Conservation (phyloP, 306 rosid species). For the Mimosa bimucronata region DNA sequence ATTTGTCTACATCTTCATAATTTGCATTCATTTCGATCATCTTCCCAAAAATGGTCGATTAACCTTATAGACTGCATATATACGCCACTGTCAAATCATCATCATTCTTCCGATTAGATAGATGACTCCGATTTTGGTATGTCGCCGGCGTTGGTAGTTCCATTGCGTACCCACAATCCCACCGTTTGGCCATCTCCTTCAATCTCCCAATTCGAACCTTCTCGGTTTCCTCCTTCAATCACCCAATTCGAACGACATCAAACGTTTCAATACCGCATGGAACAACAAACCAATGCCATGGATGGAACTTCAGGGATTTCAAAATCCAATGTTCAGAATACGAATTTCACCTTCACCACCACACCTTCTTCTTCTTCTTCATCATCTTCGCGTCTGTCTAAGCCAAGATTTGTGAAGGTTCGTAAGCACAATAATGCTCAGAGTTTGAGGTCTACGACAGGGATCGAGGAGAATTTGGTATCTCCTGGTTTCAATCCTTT, state of each 20-base stretch:
- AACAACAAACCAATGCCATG: conserved; percentile 49
- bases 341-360: conserved; percentile 51
- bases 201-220: conserved; percentile 24
- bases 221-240: conserved; percentile 38
- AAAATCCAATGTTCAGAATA: conserved; percentile 31
- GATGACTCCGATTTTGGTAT: conserved; percentile 45
- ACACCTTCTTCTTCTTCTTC: conserved; percentile 49
- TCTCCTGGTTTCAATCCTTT: conserved; percentile 59
- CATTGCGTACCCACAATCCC: conserved; percentile 24
- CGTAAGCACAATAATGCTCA: conserved; percentile 59
- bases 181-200: conserved; percentile 42
- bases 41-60: not conserved
- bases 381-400: conserved; percentile 47
- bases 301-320: conserved; percentile 54
- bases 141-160: conserved; percentile 54
- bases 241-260: conserved; percentile 19
- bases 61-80: not conserved
- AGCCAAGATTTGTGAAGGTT: conserved; percentile 68
- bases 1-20: not conserved
- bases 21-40: conserved; percentile 14
- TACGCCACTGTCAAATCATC: not conserved
- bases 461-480: conserved; percentile 32
- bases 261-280: conserved; percentile 49
- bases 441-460: conserved; percentile 43
- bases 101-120: not conserved